phyloP scores from a whole-genome alignment of 495 filamentous ascomycete genomes.

The Cladorrhinum samala region DNA sequence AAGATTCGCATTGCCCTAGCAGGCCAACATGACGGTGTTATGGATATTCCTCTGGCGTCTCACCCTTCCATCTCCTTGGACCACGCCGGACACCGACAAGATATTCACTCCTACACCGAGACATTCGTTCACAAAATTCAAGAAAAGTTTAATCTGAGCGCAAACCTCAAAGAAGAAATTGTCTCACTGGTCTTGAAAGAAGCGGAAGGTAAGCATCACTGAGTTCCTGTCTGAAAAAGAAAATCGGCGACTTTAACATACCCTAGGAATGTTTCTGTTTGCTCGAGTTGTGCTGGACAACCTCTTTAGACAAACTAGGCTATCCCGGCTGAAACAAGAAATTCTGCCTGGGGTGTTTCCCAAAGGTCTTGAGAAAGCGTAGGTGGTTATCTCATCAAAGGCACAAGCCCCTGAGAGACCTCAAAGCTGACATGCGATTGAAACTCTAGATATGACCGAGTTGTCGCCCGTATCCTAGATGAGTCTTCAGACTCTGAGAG shows the following conservation, averaged over 20 bases:
- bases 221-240: too few relatives aligned
- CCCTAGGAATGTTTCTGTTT: slow-evolving; percentile 1
- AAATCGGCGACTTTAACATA: neutral
- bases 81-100: neutral
- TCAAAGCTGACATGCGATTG: neutral
- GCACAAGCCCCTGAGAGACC: neutral
- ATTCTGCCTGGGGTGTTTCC: neutral
- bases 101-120: neutral
- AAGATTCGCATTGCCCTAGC: neutral
- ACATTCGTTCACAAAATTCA: neutral
- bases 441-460: neutral
- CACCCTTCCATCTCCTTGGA: neutral
- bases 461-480: neutral
- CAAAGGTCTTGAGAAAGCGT: neutral
- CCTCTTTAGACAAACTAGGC: neutral
- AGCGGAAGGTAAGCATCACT: slow-evolving; percentile 1
- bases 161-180: neutral
- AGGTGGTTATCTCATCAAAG: neutral
- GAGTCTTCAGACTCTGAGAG: neutral
- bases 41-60: neutral
- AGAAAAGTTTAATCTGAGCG: neutral
- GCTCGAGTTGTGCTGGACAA: neutral
- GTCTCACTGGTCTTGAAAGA: neutral
- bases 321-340: neutral
- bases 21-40: neutral